These are phyloP conservation scores for Xylaria sp. DNA, from an alignment of 2,329 filamentous ascomycete genomes.

Conservation along the genomic window DNA sequence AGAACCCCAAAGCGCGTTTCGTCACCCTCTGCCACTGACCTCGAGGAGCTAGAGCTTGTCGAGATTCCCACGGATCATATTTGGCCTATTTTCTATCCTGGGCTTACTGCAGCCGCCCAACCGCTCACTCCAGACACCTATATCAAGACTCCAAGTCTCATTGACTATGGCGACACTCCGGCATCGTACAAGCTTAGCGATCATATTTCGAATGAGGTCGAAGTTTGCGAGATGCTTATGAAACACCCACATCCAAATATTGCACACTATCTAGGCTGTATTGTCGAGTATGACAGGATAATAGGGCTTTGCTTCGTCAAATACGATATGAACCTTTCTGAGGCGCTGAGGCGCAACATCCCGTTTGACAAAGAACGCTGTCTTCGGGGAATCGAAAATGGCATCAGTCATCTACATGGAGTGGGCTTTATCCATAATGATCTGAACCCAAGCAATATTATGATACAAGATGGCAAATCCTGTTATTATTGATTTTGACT, in stretches of 20 bases:
- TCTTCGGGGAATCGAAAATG: neutral
- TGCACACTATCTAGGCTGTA: conserved; percentile 30
- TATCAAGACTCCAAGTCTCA: too few species aligned
- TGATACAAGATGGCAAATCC: neutral
- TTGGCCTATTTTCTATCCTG: too few species aligned
- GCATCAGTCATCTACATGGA: neutral
- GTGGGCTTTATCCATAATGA: neutral
- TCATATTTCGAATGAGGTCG: too few species aligned
- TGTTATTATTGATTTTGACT: neutral
- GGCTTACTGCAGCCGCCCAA: too few species aligned
- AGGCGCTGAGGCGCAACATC: neutral
- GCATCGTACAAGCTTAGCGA: too few species aligned
- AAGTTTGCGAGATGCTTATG: conserved; percentile 24
- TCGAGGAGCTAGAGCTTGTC: too few species aligned
- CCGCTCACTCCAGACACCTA: too few species aligned
- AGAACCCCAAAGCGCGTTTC: too few species aligned
- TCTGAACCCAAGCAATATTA: neutral
- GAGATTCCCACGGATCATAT: too few species aligned
- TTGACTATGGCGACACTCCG: too few species aligned
- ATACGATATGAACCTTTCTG: conserved; percentile 22
- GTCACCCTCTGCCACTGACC: too few species aligned
- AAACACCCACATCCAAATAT: conserved; percentile 35
- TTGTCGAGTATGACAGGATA: conserved; percentile 18
- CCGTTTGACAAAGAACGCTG: conserved; percentile 18
- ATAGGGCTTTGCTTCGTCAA: conserved; percentile 28